Evolutionary conservation across 768 basidiomycete species (phyloP), one percentile per base, ranked within the genome.

Genomic region (Auricularia sp.): DNA sequence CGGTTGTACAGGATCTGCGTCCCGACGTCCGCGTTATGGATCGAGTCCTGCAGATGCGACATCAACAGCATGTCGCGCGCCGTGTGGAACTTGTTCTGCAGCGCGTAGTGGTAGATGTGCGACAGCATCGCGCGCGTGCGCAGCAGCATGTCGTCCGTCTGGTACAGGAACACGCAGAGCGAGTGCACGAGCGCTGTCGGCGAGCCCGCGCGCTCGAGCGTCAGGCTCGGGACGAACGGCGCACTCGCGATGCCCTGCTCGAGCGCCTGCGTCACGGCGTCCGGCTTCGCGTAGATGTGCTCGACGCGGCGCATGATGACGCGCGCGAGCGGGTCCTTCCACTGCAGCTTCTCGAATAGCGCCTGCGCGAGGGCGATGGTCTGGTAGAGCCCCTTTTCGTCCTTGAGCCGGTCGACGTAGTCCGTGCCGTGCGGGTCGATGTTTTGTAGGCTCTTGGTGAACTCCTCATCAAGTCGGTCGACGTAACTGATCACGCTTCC

Each of bases 391-490:
- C 87, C 87, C 71, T 93, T 92, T 78, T 98, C 98, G 72, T 98
- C 94, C 76, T 93, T 93, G 64, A 99, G 79, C 60, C 97, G 84
- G 72, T 98, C 97, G 54, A 99, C 90, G 72, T 99, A 99, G 75
- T 99, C 97, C n/a, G 91, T 93, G 2, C 97, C 94, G 73, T 99
- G 97, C 7, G 97, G 96, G 71, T 99, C 97, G 67, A 97, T 93
- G 72, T 98, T 93, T 83, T 98, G 97, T 39, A 99, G 77, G 70
- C 92, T 94, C 72, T 91, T 91, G 54, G 94, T 98, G 74, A 99
- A 99, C 77, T 99, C 97, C 70, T 98, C 97, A 73, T 98, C 97
- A 59, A 99, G 77, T 62, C 95, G 87, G 74, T 99, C 97, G 59
- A 99, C 84, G 69, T 97, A 92, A 72, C 91, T 92, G 75, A 98